Evolutionary conservation across 495 filamentous ascomycete genomes (phyloP).

Genomic region (Sordaria brevicollis): DNA sequence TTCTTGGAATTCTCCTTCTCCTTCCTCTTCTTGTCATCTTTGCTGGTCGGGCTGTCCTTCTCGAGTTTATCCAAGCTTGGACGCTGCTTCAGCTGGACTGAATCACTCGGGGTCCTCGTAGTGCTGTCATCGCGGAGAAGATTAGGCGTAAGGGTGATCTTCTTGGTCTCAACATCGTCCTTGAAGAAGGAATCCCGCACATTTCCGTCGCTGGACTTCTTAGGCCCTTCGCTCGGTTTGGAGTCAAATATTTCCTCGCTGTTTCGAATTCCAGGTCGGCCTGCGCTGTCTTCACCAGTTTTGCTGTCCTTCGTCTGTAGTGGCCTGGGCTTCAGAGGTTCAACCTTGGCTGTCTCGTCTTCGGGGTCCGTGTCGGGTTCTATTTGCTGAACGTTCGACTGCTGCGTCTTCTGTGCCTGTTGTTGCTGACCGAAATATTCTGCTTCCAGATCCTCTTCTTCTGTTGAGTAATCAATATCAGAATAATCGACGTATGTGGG

Average conservation of each 20-base stretch:
- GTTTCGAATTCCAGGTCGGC: slow-evolving; percentile 18
- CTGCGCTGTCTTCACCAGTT: slow-evolving; percentile 17
- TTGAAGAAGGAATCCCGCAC: slow-evolving; percentile 93
- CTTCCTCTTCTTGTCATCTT: slow-evolving; percentile 47
- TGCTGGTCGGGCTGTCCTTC: slow-evolving; percentile 31
- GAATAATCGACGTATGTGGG: slow-evolving; percentile 87
- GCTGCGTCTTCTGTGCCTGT: slow-evolving; percentile 25
- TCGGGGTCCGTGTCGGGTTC: slow-evolving; percentile 23
- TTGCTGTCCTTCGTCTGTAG: slow-evolving; percentile 34
- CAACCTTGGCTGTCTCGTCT: slow-evolving; percentile 39
- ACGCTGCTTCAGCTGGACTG: slow-evolving; percentile 48
- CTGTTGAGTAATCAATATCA: slow-evolving; percentile 77
- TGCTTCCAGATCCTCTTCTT: slow-evolving; percentile 59
- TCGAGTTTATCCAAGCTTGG: slow-evolving; percentile 48
- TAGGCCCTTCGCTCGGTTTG: slow-evolving; percentile 36
- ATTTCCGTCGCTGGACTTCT: slow-evolving; percentile 71
- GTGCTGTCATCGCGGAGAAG: slow-evolving; percentile 77
- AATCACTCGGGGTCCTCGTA: slow-evolving; percentile 48
- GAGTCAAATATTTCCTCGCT: slow-evolving; percentile 63
- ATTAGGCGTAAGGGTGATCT: slow-evolving; percentile 93
- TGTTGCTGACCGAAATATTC: slow-evolving; percentile 23
- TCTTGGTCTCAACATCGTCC: slow-evolving; percentile 92
- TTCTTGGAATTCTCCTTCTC: slow-evolving; percentile 91
- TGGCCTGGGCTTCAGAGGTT: slow-evolving; percentile 32
- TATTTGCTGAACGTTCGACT: slow-evolving; percentile 12